A percentile compares a stretch with the other conserved stretches of the same genome.
These are phyloP conservation scores for Fraxinus americana DNA, from an alignment of 257 asterid species.

Conservation along the genomic window DNA sequence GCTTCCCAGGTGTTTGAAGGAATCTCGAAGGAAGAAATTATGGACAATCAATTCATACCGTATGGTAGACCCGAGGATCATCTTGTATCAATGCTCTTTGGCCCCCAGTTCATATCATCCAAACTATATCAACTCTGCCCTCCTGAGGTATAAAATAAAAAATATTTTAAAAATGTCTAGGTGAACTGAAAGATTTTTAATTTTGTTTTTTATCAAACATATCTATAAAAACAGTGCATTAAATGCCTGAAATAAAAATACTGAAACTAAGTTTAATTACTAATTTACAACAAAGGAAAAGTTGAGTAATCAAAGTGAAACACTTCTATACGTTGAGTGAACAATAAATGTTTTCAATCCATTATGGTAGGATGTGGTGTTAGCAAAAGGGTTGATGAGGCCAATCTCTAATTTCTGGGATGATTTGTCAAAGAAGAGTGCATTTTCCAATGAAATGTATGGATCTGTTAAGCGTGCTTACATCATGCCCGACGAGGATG, in stretches of 20 bases:
- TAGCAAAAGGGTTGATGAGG: slow-evolving; percentile 49
- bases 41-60: too few relatives aligned
- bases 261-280: too few relatives aligned
- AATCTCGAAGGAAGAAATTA: too few relatives aligned
- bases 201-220: too few relatives aligned
- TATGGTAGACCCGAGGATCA: slow-evolving; percentile 41
- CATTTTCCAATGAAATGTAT: slow-evolving; percentile 39
- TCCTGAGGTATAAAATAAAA: slow-evolving; percentile 29
- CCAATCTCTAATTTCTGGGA: slow-evolving; percentile 41
- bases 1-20: too few relatives aligned
- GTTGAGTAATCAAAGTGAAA: too few relatives aligned
- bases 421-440: slow-evolving; percentile 37
- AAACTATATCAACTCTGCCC: slow-evolving; percentile 47
- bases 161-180: too few relatives aligned
- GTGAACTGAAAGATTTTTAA: too few relatives aligned
- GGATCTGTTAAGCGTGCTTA: slow-evolving; percentile 54
- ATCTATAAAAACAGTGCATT: too few relatives aligned
- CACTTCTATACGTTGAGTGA: background rate
- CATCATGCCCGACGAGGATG: slow-evolving; percentile 41
- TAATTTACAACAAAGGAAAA: too few relatives aligned
- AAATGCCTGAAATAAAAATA: too few relatives aligned
- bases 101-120: slow-evolving; percentile 37
- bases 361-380: slow-evolving; percentile 46
- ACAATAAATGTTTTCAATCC: too few relatives aligned
- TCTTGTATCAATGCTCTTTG: slow-evolving; percentile 39